phyloP scores from a whole-genome alignment of 179 eudicot species.

The Silene noctiflora region DNA sequence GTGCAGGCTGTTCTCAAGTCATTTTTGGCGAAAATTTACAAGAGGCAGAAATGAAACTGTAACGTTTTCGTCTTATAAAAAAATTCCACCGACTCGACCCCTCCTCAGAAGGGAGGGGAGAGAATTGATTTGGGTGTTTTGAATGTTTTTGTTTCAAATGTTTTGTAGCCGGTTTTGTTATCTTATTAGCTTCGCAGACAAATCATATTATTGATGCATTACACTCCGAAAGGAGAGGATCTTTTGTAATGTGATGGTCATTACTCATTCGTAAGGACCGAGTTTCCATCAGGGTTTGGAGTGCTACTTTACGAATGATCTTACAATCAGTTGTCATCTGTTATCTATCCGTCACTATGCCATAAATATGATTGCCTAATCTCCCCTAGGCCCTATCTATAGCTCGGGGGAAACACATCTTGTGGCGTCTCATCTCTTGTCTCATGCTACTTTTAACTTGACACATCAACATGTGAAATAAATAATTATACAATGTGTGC shows the following conservation, averaged over 20 bases:
- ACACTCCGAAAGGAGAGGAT: neutral
- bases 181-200: neutral
- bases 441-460: too few relatives aligned
- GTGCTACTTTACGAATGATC: neutral
- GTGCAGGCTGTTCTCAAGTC: slow-evolving; percentile 68
- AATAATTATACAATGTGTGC: too few relatives aligned
- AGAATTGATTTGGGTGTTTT: neutral
- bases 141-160: neutral
- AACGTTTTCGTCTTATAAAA: neutral
- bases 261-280: neutral
- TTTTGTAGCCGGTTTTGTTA: slow-evolving; percentile 5
- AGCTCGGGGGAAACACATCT: slow-evolving; percentile 8
- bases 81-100: neutral
- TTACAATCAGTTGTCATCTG: too few relatives aligned
- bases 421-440: too few relatives aligned
- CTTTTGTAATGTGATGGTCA: neutral
- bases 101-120: neutral
- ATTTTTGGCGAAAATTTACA: slow-evolving; percentile 73
- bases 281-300: neutral
- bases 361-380: neutral
- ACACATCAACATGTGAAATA: too few relatives aligned
- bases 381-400: neutral
- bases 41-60: slow-evolving; percentile 58
- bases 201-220: neutral
- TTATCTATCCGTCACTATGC: too few relatives aligned